phyloP scores from a whole-genome alignment of 768 basidiomycete species.

The Tylopilus plumbeoviolaceoides region DNA sequence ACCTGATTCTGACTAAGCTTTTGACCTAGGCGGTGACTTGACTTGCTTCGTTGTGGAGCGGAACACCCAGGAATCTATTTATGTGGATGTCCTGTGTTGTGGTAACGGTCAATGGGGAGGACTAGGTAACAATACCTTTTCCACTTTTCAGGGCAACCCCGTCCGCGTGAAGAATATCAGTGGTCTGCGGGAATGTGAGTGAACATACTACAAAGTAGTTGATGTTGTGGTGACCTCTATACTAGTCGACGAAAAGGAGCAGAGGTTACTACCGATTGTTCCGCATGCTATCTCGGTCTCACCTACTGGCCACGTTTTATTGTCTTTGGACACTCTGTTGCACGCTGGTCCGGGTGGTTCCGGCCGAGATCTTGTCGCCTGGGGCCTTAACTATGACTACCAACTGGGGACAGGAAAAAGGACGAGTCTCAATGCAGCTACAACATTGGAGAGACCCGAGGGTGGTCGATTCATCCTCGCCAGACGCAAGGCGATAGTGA shows the following conservation, averaged over 20 bases:
- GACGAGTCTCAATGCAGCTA: constrained; percentile 52
- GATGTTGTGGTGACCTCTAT: constrained; percentile 2
- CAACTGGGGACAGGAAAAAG: constrained; percentile 77
- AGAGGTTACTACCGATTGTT: constrained; percentile 58
- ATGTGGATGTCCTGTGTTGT: constrained; percentile 63
- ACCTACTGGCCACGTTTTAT: constrained; percentile 70
- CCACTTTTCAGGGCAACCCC: constrained; percentile 67
- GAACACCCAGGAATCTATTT: constrained; percentile 29
- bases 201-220: neutral
- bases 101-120: constrained; percentile 86
- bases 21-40: constrained; percentile 60
- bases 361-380: constrained; percentile 64
- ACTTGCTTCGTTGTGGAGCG: constrained; percentile 76
- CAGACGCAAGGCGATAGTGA: constrained; percentile 47
- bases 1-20: neutral
- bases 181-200: constrained; percentile 81
- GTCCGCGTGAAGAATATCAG: constrained; percentile 75
- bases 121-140: constrained; percentile 59
- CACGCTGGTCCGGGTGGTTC: constrained; percentile 45
- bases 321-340: constrained; percentile 61
- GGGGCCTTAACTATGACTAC: constrained; percentile 71
- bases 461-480: constrained; percentile 60
- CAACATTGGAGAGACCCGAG: constrained; percentile 44
- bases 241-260: constrained; percentile 61
- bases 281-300: constrained; percentile 65